Percentiles rank a stretch among this genome's conserved stretches.
These are phyloP conservation scores for Podospora bellae-mahoneyi DNA, from an alignment of 495 filamentous ascomycete genomes.

Conservation along the genomic window DNA sequence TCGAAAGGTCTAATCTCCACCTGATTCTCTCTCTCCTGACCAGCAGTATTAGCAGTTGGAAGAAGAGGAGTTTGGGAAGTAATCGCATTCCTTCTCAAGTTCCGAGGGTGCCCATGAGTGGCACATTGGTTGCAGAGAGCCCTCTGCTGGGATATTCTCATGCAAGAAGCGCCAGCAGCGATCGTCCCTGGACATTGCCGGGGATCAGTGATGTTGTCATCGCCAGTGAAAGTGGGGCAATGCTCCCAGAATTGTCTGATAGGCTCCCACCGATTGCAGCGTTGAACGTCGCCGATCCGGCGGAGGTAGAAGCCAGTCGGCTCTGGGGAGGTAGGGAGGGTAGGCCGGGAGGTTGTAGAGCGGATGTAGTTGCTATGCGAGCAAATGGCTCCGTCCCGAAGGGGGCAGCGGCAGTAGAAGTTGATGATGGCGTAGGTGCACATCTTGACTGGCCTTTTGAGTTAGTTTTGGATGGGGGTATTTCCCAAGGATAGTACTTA, in stretches of 20 bases:
- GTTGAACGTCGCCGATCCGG: neutral
- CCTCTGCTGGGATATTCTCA: too few relatives aligned
- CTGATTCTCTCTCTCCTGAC: too few relatives aligned
- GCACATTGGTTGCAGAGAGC: too few relatives aligned
- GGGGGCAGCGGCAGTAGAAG: slow-evolving; percentile 3
- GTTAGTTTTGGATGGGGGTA: neutral
- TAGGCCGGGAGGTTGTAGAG: neutral
- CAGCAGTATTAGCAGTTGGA: too few relatives aligned
- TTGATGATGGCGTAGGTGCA: neutral
- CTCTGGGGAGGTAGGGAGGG: neutral
- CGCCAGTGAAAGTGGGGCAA: neutral
- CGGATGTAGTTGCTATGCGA: slow-evolving; percentile 1
- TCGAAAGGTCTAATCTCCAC: too few relatives aligned
- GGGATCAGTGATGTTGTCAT: too few relatives aligned
- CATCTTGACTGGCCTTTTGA: neutral
- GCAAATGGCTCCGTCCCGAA: neutral
- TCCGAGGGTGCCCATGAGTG: too few relatives aligned
- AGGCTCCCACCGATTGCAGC: neutral
- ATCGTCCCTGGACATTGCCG: too few relatives aligned
- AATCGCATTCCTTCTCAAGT: too few relatives aligned
- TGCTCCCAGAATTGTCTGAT: neutral
- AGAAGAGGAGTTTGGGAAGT: too few relatives aligned
- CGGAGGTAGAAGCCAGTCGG: slow-evolving; percentile 6
- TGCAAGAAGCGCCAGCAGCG: too few relatives aligned
- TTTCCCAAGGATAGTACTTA: neutral